phyloP scores from a whole-genome alignment of 345 rosid genomes.

The Viola odorata region DNA sequence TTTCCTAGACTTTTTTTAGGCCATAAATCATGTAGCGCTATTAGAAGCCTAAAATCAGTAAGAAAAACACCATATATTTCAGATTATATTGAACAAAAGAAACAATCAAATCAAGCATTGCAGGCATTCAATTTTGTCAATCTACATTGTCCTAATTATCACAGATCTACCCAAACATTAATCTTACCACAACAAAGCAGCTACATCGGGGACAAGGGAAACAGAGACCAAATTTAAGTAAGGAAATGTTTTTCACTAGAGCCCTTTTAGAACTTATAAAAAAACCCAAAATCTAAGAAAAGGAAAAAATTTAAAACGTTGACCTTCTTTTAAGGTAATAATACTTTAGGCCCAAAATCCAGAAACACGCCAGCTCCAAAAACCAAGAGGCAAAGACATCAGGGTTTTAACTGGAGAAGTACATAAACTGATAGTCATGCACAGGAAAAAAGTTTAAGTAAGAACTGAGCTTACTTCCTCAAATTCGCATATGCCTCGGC shows the following conservation, averaged over 20 bases:
- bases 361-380: constrained; percentile 4
- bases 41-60: too few species aligned
- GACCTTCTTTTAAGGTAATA: not conserved
- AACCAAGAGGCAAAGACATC: not conserved
- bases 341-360: not conserved
- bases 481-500: constrained; percentile 74
- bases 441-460: constrained; percentile 3
- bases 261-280: not conserved
- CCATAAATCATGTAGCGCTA: too few species aligned
- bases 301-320: not conserved
- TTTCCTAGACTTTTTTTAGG: too few species aligned
- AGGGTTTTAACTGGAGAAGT: too few species aligned
- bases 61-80: too few species aligned
- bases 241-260: not conserved
- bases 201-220: not conserved
- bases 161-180: too few species aligned
- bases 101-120: too few species aligned
- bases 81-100: too few species aligned
- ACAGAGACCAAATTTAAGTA: constrained; percentile 10
- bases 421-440: too few species aligned
- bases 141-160: too few species aligned
- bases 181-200: not conserved
- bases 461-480: constrained; percentile 61
- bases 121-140: too few species aligned
- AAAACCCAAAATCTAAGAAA: not conserved